Base-by-base conservation (phyloP, 371 early-diverging fungal genomes). In the Rhizopus sp. region DNA sequence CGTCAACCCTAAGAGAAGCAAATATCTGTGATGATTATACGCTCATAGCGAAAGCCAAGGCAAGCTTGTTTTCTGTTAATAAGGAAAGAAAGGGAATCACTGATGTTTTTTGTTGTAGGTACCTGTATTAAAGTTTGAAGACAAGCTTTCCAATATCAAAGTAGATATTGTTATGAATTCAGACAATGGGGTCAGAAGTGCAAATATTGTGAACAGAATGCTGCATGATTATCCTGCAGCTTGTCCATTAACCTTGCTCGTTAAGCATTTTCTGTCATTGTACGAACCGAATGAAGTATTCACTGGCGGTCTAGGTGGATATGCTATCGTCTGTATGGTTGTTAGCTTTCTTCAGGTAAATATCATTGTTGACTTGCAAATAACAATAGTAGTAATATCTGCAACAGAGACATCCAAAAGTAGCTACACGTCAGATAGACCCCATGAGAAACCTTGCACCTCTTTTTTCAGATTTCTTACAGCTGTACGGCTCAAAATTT, bases 271-370 rank as follows among this genome's bases (percentile, higher is more conserved):
- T 53, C 64, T 98, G 42, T 60, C 77, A 3, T 77, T 84, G 50
- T 81, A 93, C 32, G 65, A 78, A 7, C 64, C 93, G 59, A 96
- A 97, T 70, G 98, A 99, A 68, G 93, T 94, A 4, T 94, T 84
- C 59, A 82, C 81, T 1, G 99, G 99, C 30, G 99, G 99, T 1
- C 62, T 99, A 54, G 94, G 97, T 17, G 90, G 93, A n/a, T 99
- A 96, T 66, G 88, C 93, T 3, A 81, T 95, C 23, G 83, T 95
- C 51, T 80, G 91, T 51, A 63, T 99, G 72, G 85, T 94, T 4
- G 75, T 92, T 33, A 87, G 89, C 56, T 94, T 98, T 63, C 68
- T 98, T 37, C 94, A 92, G 73, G 80, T 75, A 67, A 46, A 42
- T 53, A 33, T 9, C n/a, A 30, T 13, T 16, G 0, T 34, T 30